Base-by-base conservation (phyloP, 768 basidiomycete species). In the Mycena belliarum region DNA sequence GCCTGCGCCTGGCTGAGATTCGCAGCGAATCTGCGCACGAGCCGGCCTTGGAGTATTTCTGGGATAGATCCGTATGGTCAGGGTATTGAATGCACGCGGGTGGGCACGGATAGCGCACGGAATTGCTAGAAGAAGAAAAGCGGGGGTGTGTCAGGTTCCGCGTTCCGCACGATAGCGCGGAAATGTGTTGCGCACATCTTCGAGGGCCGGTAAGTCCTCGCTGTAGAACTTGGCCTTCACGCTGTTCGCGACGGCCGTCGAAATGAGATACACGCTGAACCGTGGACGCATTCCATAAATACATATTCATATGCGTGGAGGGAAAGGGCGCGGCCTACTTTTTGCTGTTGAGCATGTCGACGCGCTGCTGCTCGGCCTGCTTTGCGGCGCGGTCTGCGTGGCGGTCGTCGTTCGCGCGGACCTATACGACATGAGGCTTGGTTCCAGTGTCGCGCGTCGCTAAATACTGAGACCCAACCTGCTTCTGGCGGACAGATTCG, bases 271-370 rank as follows among this genome's bases (percentile, higher is more conserved):
- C 20, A 80, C 72, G 68, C 89, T 92, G 58, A 38, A 47, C 38
- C n/a, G n/a, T n/a, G n/a, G n/a, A 59, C 52, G 32, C 53, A 14
- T 38, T 37, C 46, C 46, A 33, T 43, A 10, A 48, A 33, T 43
- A 10, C 38, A 16, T n/a, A n/a, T n/a, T n/a, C n/a, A n/a, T n/a
- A 52, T 21, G n/a, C 8, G 12, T 32, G 25, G 20, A 44, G n/a
- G 37, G 21, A 23, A 41, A 18, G 11, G n/a, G 26, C 16, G 23
- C 32, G 37, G 56, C 74, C 29, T 57, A 92, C 91, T 93, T 93
- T 76, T 93, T 93, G 71, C 84, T 82, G 63, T 87, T 88, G 41
- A 84, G 70, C 91, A 93, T 93, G 38, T 92, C 88, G 32, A 78
- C 77, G 51, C 81, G 81, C 64, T 91, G 89, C 63, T 89, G 86